A percentile compares a stretch with the other conserved stretches of the same genome.
phyloP scores from a whole-genome alignment of 2,329 filamentous ascomycete genomes.

The Xylaria sp. region DNA sequence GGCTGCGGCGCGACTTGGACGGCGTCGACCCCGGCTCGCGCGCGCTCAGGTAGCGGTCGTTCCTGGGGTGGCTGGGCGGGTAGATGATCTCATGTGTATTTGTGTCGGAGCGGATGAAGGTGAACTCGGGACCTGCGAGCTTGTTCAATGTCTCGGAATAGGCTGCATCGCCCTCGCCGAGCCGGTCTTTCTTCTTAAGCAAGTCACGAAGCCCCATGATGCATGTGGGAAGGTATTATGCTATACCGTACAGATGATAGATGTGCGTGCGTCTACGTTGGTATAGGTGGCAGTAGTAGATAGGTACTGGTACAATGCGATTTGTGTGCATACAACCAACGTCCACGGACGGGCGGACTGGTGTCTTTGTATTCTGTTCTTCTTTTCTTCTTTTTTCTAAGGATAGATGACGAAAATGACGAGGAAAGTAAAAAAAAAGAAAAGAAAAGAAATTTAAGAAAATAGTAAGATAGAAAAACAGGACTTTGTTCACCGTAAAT shows the following conservation, averaged over 20 bases:
- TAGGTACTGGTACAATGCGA: slow-evolving; percentile 1
- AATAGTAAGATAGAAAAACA: background rate
- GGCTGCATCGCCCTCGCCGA: slow-evolving; percentile 52
- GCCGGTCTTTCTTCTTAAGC: slow-evolving; percentile 64
- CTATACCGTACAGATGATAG: background rate
- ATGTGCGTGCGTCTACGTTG: background rate
- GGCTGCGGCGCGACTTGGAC: slow-evolving; percentile 52
- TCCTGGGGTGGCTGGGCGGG: slow-evolving; percentile 63
- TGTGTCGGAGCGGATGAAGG: slow-evolving; percentile 87
- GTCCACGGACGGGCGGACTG: background rate
- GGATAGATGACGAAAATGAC: background rate
- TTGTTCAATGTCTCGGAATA: slow-evolving; percentile 53
- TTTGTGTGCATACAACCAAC: background rate
- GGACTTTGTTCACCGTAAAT: background rate
- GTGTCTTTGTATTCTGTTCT: background rate
- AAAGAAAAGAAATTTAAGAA: background rate
- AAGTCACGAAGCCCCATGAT: slow-evolving; percentile 64
- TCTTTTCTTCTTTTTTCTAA: background rate
- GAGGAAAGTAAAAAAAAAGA: background rate
- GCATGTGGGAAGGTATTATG: background rate
- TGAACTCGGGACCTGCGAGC: slow-evolving; percentile 73
- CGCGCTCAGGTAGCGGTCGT: slow-evolving; percentile 49
- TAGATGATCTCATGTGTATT: slow-evolving; percentile 80
- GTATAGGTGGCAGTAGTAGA: background rate
- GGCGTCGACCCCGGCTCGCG: slow-evolving; percentile 45